Percentiles rank a stretch among this genome's conserved stretches.
Evolutionary conservation across 306 rosid species (phyloP).

Genomic region (Canavalia gladiata): DNA sequence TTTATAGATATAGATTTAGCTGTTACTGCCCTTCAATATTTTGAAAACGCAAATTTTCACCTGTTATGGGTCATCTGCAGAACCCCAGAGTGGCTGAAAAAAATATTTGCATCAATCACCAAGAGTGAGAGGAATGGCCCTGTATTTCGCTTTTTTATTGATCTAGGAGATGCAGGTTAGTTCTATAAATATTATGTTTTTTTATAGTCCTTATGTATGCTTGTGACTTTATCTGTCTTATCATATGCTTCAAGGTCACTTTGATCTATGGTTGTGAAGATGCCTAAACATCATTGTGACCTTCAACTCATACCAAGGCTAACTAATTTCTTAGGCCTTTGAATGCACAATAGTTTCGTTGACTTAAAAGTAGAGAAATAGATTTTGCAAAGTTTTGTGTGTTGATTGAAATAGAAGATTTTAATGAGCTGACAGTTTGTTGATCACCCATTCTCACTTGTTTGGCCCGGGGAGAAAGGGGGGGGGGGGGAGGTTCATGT

Average conservation of each 20-base stretch:
- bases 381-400: conserved; percentile 17
- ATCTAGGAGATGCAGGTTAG: conserved; percentile 98
- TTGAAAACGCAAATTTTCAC: not conserved
- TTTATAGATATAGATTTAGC: conserved; percentile 26
- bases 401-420: conserved; percentile 25
- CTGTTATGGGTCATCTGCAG: conserved; percentile 57
- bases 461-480: not conserved
- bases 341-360: conserved; percentile 5
- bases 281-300: conserved; percentile 9
- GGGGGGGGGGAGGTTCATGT: not conserved
- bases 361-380: not conserved
- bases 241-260: conserved; percentile 20
- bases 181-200: conserved; percentile 9
- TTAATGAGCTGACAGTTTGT: not conserved
- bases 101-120: conserved; percentile 76
- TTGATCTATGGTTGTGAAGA: conserved; percentile 7
- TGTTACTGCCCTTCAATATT: conserved; percentile 12
- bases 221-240: conserved; percentile 30
- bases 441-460: not conserved
- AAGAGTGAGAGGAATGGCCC: conserved; percentile 93
- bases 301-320: not conserved
- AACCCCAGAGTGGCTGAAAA: conserved; percentile 95
- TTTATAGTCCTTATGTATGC: conserved; percentile 10
- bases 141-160: conserved; percentile 94
- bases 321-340: conserved; percentile 20